Evolutionary conservation across 768 basidiomycete species (phyloP).

Genomic region (Holtermannia corniformis): DNA sequence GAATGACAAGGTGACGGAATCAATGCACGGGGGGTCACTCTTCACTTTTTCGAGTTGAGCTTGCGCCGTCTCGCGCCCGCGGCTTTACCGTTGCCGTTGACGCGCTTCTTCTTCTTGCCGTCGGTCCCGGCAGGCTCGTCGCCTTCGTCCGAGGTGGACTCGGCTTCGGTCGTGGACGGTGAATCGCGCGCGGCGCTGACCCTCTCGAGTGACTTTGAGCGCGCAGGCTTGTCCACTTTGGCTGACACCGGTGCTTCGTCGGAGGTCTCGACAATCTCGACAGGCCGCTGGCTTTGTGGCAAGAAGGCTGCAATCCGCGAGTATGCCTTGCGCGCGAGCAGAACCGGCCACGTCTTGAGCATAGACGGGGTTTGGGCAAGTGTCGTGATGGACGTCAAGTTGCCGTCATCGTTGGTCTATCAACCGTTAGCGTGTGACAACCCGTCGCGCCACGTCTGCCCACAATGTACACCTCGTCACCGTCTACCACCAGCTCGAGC

Average conservation of each 20-base stretch:
- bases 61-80: too few species aligned
- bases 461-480: conserved; percentile 38
- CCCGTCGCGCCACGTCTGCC: conserved; percentile 8
- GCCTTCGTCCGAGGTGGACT: conserved; percentile 7
- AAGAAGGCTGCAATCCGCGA: not conserved
- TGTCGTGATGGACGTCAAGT: conserved; percentile 15
- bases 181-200: conserved; percentile 9
- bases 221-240: not conserved
- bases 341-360: conserved; percentile 24
- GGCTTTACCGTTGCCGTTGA: too few species aligned
- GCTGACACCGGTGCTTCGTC: not conserved
- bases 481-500: conserved; percentile 35
- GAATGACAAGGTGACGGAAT: too few species aligned
- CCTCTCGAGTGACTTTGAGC: too few species aligned
- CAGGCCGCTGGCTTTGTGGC: conserved; percentile 12
- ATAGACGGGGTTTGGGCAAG: conserved; percentile 18
- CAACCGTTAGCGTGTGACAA: not conserved
- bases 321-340: too few species aligned
- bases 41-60: too few species aligned
- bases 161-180: conserved; percentile 16
- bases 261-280: not conserved
- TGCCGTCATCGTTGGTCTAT: conserved; percentile 28
- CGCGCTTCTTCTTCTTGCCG: conserved; percentile 26
- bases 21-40: too few species aligned
- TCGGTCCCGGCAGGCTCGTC: conserved; percentile 2